Conservation (phyloP, 2,329 filamentous ascomycete species). For the Ophiostoma ips region DNA sequence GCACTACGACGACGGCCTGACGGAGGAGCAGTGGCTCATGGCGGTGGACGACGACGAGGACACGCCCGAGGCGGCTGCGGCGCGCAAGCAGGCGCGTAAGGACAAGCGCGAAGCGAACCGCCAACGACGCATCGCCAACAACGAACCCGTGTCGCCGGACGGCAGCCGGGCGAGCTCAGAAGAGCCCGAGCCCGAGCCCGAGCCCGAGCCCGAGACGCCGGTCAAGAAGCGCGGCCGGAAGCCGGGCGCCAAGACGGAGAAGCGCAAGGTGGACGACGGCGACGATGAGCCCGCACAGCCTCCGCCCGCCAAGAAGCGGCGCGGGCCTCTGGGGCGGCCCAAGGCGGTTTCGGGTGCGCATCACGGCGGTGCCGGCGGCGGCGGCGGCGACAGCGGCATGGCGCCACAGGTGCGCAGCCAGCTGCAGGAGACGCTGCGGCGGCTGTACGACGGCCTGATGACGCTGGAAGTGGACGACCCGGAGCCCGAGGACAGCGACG, state of each 20-base stretch:
- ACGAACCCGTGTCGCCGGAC: constrained; percentile 48
- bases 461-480: constrained; percentile 67
- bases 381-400: constrained; percentile 22
- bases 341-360: constrained; percentile 38
- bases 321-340: constrained; percentile 53
- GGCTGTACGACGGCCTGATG: constrained; percentile 68
- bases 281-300: constrained; percentile 65
- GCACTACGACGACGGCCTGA: constrained; percentile 91
- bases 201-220: constrained; percentile 41
- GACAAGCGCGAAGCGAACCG: constrained; percentile 69
- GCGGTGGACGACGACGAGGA: constrained; percentile 96
- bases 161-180: constrained; percentile 76
- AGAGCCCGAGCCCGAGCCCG: constrained; percentile 27
- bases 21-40: constrained; percentile 97
- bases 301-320: constrained; percentile 64
- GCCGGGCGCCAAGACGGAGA: constrained; percentile 56
- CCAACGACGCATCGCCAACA: constrained; percentile 37
- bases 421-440: constrained; percentile 68
- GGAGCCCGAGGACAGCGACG: constrained; percentile 33
- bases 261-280: constrained; percentile 74
- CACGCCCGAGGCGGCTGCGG: constrained; percentile 80
- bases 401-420: constrained; percentile 54
- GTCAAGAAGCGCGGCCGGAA: constrained; percentile 79
- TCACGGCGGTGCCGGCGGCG: too few relatives aligned
- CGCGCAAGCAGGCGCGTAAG: constrained; percentile 74